Evolutionary conservation across 805 yeast species (phyloP).

Genomic region (Wickerhamomyces canadensis): DNA sequence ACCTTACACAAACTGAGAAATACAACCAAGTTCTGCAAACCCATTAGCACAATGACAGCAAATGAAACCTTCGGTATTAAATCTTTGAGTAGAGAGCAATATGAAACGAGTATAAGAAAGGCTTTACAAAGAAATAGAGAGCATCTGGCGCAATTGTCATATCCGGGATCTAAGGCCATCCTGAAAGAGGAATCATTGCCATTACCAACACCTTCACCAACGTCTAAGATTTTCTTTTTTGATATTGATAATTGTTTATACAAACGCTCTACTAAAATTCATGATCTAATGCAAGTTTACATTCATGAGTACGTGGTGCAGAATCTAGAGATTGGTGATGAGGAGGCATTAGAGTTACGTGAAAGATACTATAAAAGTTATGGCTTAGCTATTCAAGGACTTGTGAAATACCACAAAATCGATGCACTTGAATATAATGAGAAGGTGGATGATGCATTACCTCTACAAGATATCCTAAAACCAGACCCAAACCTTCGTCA

Average conservation of each 20-base stretch:
- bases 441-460: constrained; percentile 88
- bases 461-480: constrained; percentile 68
- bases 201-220: background rate
- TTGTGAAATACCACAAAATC: constrained; percentile 56
- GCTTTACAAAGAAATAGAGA: background rate
- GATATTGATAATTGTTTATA: constrained; percentile 94
- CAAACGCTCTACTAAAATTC: constrained; percentile 66
- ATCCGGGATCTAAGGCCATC: background rate
- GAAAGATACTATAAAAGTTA: constrained; percentile 74
- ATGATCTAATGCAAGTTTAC: constrained; percentile 80
- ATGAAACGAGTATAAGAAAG: background rate
- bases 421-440: constrained; percentile 86
- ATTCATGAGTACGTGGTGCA: constrained; percentile 78
- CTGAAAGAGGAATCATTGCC: background rate
- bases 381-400: constrained; percentile 91
- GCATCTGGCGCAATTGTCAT: background rate
- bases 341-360: constrained; percentile 71
- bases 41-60: no score
- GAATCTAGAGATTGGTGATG: constrained; percentile 54
- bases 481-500: constrained; percentile 55
- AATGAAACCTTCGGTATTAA: no score
- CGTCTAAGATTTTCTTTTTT: constrained; percentile 57
- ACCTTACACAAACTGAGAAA: no score
- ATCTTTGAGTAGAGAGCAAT: background rate
- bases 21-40: no score